Evolutionary conservation across 768 basidiomycete genomes (phyloP).

Genomic region (Amanita inopinata): DNA sequence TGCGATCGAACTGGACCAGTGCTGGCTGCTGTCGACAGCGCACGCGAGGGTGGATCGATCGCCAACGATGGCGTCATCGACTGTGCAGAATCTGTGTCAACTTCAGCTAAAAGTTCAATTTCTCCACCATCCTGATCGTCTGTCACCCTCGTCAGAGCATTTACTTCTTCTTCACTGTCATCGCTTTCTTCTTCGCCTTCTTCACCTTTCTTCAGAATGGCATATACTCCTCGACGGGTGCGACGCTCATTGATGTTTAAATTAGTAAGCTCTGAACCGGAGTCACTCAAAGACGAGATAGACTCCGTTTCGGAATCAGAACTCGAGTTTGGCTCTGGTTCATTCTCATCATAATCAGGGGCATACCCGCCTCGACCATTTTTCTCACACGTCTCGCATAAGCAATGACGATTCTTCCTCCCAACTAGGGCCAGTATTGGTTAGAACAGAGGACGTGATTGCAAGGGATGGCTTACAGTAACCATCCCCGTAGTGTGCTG

Average conservation of each 20-base stretch:
- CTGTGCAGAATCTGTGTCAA: conserved; percentile 37
- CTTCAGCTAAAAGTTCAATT: conserved; percentile 23
- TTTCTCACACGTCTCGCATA: conserved; percentile 83
- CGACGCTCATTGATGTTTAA: conserved; percentile 71
- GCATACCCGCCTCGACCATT: conserved; percentile 68
- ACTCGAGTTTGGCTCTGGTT: conserved; percentile 41
- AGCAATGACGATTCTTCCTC: conserved; percentile 41
- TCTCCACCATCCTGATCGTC: conserved; percentile 1
- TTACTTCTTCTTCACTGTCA: conserved; percentile 50
- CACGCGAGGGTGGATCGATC: background rate
- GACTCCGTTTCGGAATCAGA: conserved; percentile 33
- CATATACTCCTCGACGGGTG: conserved; percentile 77
- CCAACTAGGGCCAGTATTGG: conserved; percentile 22
- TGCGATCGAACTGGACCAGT: conserved; percentile 24
- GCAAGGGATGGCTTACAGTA: conserved; percentile 52
- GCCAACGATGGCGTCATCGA: conserved; percentile 24
- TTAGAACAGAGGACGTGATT: conserved; percentile 12
- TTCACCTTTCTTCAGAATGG: conserved; percentile 48
- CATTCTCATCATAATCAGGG: conserved; percentile 30
- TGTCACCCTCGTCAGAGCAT: no score
- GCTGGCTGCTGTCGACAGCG: background rate
- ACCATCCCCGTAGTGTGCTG: conserved; percentile 84
- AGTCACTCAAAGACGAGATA: conserved; percentile 31
- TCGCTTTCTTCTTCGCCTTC: conserved; percentile 49
- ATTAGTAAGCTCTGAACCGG: conserved; percentile 21